phyloP scores from a whole-genome alignment of 257 asterid species.

The Solanum chaucha region DNA sequence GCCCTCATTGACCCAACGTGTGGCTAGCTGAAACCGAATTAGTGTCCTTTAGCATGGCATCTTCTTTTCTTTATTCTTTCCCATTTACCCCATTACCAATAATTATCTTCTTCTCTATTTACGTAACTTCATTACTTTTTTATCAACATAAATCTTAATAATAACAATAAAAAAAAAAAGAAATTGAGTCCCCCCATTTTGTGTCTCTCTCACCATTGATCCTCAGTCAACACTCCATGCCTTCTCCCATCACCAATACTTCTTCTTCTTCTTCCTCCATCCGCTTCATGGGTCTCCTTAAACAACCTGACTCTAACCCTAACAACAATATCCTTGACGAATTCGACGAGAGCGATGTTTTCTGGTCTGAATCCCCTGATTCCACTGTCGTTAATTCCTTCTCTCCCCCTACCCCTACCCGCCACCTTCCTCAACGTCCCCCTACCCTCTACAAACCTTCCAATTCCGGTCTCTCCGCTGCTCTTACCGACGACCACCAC shows the following conservation, averaged over 20 bases:
- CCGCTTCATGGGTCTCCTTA: constrained; percentile 36
- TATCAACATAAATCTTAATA: too few species aligned
- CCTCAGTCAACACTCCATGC: constrained; percentile 34
- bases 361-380: constrained; percentile 51
- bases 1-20: too few species aligned
- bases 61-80: too few species aligned
- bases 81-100: too few species aligned
- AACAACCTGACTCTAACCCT: constrained; percentile 29
- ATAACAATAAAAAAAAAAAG: accelerated
- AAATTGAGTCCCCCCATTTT: neutral
- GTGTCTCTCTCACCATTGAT: neutral
- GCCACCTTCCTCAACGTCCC: neutral
- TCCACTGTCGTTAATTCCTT: constrained; percentile 23
- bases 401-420: constrained; percentile 12
- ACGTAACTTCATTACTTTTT: too few species aligned
- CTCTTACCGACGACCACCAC: constrained; percentile 34
- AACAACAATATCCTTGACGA: constrained; percentile 22
- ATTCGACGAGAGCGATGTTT: constrained; percentile 76
- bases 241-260: constrained; percentile 7
- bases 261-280: constrained; percentile 32
- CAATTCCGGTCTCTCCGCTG: constrained; percentile 60
- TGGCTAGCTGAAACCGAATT: too few species aligned
- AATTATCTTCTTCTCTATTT: too few species aligned
- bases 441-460: constrained; percentile 11
- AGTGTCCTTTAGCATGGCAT: too few species aligned